A percentile compares a stretch with the other conserved stretches of the same genome.
Conservation (phyloP, 2,329 filamentous ascomycete species). For the Aspergillus viridinutans region DNA sequence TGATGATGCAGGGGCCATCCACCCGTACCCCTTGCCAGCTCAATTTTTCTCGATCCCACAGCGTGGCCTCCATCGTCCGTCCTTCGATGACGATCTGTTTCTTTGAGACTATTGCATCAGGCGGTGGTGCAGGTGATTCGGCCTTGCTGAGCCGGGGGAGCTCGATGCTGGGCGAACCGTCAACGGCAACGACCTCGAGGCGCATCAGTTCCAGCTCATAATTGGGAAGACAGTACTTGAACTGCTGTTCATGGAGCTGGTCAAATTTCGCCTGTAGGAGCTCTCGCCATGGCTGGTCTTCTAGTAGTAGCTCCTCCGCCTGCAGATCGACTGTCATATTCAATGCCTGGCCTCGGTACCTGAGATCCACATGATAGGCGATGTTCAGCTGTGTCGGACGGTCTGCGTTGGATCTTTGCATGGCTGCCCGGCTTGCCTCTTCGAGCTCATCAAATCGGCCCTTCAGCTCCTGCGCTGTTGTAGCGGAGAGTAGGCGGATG, state of each 20-base stretch:
- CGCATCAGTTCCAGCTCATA: slow-evolving; percentile 49
- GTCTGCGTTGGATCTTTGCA: slow-evolving; percentile 28
- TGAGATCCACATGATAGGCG: slow-evolving; percentile 43
- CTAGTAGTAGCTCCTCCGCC: slow-evolving; percentile 30
- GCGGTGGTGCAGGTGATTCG: slow-evolving; percentile 24
- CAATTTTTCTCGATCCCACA: slow-evolving; percentile 45
- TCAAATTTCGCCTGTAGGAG: slow-evolving; percentile 40
- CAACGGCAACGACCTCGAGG: slow-evolving; percentile 42
- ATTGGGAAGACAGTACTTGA: slow-evolving; percentile 41
- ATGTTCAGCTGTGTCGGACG: slow-evolving; percentile 18
- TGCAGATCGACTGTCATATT: slow-evolving; percentile 34
- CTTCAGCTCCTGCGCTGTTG: slow-evolving; percentile 31
- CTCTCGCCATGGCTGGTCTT: slow-evolving; percentile 26
- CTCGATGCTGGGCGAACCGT: slow-evolving; percentile 40
- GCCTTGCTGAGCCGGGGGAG: slow-evolving; percentile 33
- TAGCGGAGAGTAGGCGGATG: slow-evolving; percentile 40
- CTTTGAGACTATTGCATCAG: slow-evolving; percentile 35
- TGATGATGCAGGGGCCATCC: slow-evolving; percentile 45
- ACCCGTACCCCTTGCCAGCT: slow-evolving; percentile 39
- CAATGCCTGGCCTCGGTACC: slow-evolving; percentile 47
- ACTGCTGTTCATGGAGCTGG: slow-evolving; percentile 43
- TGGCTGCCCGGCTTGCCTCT: slow-evolving; percentile 34
- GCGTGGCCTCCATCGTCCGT: slow-evolving; percentile 36
- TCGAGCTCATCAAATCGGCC: slow-evolving; percentile 34
- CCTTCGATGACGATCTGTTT: slow-evolving; percentile 41